A percentile compares a stretch with the other conserved stretches of the same genome.
These are phyloP conservation scores for Coniochaeta hoffmannii DNA, from an alignment of 2,329 filamentous ascomycete species.

Conservation along the genomic window DNA sequence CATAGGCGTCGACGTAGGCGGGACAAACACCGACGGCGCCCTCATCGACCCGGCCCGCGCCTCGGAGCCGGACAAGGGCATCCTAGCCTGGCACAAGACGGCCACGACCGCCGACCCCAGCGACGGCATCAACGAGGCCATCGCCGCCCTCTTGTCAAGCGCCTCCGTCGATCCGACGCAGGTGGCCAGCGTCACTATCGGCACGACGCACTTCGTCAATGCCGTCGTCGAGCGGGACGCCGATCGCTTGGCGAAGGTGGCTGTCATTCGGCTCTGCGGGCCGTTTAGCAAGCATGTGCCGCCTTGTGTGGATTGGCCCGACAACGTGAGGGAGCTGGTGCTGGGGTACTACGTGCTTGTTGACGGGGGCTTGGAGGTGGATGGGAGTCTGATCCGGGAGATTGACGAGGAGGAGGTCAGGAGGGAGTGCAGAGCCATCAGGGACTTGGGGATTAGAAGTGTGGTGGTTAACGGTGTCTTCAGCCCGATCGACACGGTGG, in stretches of 20 bases:
- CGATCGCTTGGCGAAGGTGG: slow-evolving; percentile 38
- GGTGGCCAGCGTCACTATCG: slow-evolving; percentile 43
- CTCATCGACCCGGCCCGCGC: slow-evolving; percentile 35
- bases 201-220: slow-evolving; percentile 53
- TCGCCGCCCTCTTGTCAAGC: slow-evolving; percentile 33
- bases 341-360: slow-evolving; percentile 36
- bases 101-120: slow-evolving; percentile 41
- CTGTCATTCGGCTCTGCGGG: slow-evolving; percentile 46
- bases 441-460: slow-evolving; percentile 33
- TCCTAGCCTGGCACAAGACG: slow-evolving; percentile 42
- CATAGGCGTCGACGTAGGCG: slow-evolving; percentile 39
- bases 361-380: slow-evolving; percentile 44
- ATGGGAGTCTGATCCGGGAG: slow-evolving; percentile 37
- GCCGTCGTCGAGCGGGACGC: slow-evolving; percentile 47
- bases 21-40: slow-evolving; percentile 47
- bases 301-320: slow-evolving; percentile 46
- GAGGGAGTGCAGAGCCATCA: slow-evolving; percentile 29
- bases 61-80: slow-evolving; percentile 28
- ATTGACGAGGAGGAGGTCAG: slow-evolving; percentile 34
- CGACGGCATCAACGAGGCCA: slow-evolving; percentile 35
- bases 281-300: slow-evolving; percentile 43
- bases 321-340: slow-evolving; percentile 38
- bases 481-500: slow-evolving; percentile 41
- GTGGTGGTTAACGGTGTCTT: slow-evolving; percentile 44
- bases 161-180: slow-evolving; percentile 23